Evolutionary conservation across 176 grass and related monocot species (phyloP).

Genomic region (Cenchrus americanus): DNA sequence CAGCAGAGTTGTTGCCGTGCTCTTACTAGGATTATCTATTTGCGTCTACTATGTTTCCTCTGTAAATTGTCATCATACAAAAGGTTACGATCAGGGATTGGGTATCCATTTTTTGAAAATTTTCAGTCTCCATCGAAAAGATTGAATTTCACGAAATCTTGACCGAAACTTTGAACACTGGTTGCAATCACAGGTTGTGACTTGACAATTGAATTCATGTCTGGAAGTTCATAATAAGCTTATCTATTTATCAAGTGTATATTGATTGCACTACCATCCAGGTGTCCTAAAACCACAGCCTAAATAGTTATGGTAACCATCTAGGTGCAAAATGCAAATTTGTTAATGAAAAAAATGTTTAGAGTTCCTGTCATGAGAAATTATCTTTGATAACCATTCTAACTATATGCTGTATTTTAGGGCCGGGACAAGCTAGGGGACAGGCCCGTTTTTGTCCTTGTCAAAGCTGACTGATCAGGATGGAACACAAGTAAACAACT

Average conservation of each 20-base stretch:
- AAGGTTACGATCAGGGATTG: too few species aligned
- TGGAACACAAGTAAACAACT: conserved; percentile 7
- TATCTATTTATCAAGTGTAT: background rate
- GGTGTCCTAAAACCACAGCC: background rate
- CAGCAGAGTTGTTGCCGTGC: background rate
- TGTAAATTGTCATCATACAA: background rate
- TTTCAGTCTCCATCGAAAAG: too few species aligned
- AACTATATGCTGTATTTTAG: conserved; percentile 49
- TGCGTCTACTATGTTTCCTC: background rate
- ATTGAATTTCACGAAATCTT: too few species aligned
- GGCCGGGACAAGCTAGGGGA: conserved; percentile 78
- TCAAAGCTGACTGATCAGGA: conserved; percentile 55
- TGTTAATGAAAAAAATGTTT: conserved; percentile 19
- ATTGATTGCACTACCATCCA: background rate
- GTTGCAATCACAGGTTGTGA: background rate
- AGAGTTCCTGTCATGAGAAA: conserved; percentile 5
- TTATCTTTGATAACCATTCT: conserved; percentile 5
- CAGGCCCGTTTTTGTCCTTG: conserved; percentile 77
- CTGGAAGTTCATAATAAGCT: background rate
- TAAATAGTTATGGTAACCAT: background rate
- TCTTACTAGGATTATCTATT: background rate
- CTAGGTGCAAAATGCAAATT: background rate
- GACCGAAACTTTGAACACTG: too few species aligned
- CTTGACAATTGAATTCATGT: background rate
- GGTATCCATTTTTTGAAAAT: too few species aligned